A percentile compares a stretch with the other conserved stretches of the same genome.
These are phyloP conservation scores for Podospora fimiseda DNA, from an alignment of 495 filamentous ascomycete species.

Conservation along the genomic window DNA sequence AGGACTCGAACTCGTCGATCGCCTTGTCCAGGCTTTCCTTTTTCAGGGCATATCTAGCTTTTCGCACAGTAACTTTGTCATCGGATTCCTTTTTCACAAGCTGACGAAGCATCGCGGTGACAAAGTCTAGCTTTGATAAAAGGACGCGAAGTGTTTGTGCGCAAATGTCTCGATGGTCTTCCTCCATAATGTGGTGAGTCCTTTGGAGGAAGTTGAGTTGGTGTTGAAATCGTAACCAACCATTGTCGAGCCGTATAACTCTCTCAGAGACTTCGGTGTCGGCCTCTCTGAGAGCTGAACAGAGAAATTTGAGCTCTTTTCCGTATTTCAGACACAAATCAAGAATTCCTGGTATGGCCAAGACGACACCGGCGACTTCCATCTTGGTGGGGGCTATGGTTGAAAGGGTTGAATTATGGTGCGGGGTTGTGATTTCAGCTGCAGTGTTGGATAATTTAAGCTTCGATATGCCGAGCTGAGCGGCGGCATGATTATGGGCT, in stretches of 20 bases:
- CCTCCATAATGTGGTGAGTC: conserved; percentile 28
- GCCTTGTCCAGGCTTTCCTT: not conserved
- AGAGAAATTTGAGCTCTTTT: conserved; percentile 12
- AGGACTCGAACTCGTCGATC: not conserved
- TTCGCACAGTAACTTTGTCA: too few species aligned
- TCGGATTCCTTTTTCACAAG: too few species aligned
- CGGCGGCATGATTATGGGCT: too few species aligned
- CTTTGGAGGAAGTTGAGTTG: conserved; percentile 33
- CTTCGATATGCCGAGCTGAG: too few species aligned
- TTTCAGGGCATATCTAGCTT: too few species aligned
- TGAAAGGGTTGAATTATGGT: not conserved
- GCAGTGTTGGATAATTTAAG: too few species aligned
- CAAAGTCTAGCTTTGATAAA: conserved; percentile 1
- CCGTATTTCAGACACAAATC: conserved; percentile 16
- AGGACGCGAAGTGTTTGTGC: conserved; percentile 4
- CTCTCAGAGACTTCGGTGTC: conserved; percentile 27
- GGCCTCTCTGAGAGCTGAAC: conserved; percentile 16
- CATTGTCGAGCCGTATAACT: conserved; percentile 26
- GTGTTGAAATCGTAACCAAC: conserved; percentile 27
- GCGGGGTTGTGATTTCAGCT: not conserved
- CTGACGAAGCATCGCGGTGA: not conserved
- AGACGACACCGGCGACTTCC: conserved; percentile 1
- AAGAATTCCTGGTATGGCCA: conserved; percentile 2
- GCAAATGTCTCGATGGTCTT: conserved; percentile 22
- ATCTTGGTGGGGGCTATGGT: not conserved